Conservation (phyloP, 164 flowering plant species). For the Annona squamosa region DNA sequence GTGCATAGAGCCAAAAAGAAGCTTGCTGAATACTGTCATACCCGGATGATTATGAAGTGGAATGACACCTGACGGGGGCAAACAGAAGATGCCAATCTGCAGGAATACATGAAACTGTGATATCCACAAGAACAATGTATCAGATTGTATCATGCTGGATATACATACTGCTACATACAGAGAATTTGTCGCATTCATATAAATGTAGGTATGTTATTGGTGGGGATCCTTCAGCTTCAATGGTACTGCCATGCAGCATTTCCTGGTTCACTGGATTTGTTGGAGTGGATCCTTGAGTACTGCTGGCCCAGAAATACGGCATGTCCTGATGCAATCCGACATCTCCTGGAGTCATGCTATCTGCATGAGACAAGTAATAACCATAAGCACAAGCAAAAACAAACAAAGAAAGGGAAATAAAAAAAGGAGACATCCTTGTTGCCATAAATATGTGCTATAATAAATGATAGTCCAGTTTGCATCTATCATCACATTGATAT, state of each 20-base stretch:
- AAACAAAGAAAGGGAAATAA: background rate
- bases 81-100: slow-evolving; percentile 72
- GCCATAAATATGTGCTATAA: background rate
- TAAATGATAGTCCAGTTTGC: background rate
- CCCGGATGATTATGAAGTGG: slow-evolving; percentile 94
- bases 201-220: slow-evolving; percentile 54
- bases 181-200: slow-evolving; percentile 53
- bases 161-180: slow-evolving; percentile 37
- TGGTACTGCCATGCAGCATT: slow-evolving; percentile 6
- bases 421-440: background rate
- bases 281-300: slow-evolving; percentile 28
- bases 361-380: slow-evolving; percentile 22
- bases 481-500: too few species aligned
- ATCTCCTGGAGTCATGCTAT: slow-evolving; percentile 65
- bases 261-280: slow-evolving; percentile 25
- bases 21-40: slow-evolving; percentile 93
- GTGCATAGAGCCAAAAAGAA: slow-evolving; percentile 75
- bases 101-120: slow-evolving; percentile 22
- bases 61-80: slow-evolving; percentile 65
- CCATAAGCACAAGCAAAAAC: background rate
- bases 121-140: background rate
- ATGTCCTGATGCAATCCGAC: slow-evolving; percentile 42
- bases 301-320: slow-evolving; percentile 8
- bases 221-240: slow-evolving; percentile 25
- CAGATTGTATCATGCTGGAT: background rate